Evolutionary conservation across 176 grass and related monocot species (phyloP), one percentile per base, ranked within the genome.

Genomic region (Aechmea fasciata): DNA sequence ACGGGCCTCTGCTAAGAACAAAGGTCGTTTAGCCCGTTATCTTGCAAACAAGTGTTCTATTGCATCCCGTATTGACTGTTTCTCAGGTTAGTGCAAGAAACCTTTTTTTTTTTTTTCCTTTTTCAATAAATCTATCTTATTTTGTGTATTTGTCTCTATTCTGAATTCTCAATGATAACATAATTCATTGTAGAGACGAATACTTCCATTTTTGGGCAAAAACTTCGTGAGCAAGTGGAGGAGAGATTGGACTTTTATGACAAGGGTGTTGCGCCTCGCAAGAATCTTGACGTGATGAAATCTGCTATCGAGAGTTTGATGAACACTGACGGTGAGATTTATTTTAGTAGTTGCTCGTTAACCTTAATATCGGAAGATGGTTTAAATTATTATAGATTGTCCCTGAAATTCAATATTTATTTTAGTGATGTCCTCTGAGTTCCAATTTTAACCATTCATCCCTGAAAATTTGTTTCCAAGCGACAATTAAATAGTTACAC

Each of bases 261-360:
- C 69, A 93, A 93, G 71, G 94, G 90, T 61, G 67, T 99, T 4
- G 94, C 94, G 1, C 84, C 94, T 80, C 82, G 89, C 25, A 94
- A 99, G 71, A 92, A 97, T 75, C 73, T 97, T 81, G 93, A 92
- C 79, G 86, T 97, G 62, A 92, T 90, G 93, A 97, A 93, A 80
- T 71, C 79, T 62, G 94, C 90, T 5, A 87, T 99, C 29, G 90
- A 84, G 51, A 87, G 71, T 25, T 20, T 85, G 71, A 23, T 52
- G 11, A 78, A 87, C 29, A 51, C 52, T 82, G 66, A 73, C 24
- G 82, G 81, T 90, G 63, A 82, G 71, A 9, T 25, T 13, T 3
- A 14, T 8, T 11, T 57, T 3, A 1, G n/a, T 22, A 17, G 8
- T 11, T 20, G 8, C 13, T 29, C 1, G 0, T 11, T 1, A 18